Conservation (phyloP, 2,329 filamentous ascomycete genomes). For the Bipolaris cookei region DNA sequence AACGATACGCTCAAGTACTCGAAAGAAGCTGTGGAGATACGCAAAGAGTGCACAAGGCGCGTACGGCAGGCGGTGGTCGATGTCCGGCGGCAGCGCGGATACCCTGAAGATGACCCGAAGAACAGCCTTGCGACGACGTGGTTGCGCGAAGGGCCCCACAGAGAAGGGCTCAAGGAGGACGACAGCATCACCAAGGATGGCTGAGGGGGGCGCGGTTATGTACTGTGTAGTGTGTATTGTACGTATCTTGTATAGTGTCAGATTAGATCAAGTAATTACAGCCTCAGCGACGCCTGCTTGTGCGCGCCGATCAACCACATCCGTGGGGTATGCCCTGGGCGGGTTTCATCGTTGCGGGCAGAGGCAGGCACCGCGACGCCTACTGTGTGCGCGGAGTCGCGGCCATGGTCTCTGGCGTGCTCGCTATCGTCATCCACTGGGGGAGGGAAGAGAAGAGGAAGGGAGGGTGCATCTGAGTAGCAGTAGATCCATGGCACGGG, state of each 20-base stretch:
- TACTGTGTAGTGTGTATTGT: background rate
- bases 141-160: slow-evolving; percentile 62
- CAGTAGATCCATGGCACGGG: slow-evolving; percentile 6
- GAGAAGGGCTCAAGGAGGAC: slow-evolving; percentile 65
- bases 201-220: slow-evolving; percentile 33
- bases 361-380: slow-evolving; percentile 16
- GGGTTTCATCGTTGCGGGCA: slow-evolving; percentile 31
- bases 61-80: slow-evolving; percentile 82
- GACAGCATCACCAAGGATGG: slow-evolving; percentile 66
- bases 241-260: slow-evolving; percentile 48
- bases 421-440: slow-evolving; percentile 46
- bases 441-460: too few relatives aligned
- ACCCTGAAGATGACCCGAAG: slow-evolving; percentile 80
- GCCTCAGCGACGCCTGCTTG: slow-evolving; percentile 53
- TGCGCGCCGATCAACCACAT: slow-evolving; percentile 35
- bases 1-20: slow-evolving; percentile 70
- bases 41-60: slow-evolving; percentile 79
- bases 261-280: slow-evolving; percentile 68
- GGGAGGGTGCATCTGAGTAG: too few relatives aligned
- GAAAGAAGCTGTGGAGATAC: slow-evolving; percentile 75
- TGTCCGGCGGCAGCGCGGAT: slow-evolving; percentile 73
- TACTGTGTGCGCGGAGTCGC: slow-evolving; percentile 12
- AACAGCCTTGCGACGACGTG: slow-evolving; percentile 82
- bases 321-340: slow-evolving; percentile 16
- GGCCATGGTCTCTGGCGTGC: slow-evolving; percentile 38